Conservation (phyloP, 108 stramenopile genomes). For the Ochromonas danica region DNA sequence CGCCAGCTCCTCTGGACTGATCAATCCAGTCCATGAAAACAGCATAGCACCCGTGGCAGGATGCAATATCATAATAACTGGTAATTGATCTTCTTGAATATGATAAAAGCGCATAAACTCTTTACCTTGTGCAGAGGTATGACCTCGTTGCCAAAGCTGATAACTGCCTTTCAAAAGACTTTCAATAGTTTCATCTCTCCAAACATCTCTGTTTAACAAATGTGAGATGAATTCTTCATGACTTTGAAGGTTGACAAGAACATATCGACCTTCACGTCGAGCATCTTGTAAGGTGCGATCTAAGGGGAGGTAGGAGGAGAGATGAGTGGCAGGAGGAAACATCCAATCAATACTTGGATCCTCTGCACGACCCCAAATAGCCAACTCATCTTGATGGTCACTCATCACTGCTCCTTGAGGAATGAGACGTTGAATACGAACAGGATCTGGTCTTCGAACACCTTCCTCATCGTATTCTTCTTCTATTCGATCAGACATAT, state of each 20-base stretch:
- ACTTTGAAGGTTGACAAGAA: slow-evolving; percentile 82
- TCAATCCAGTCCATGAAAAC: slow-evolving; percentile 4
- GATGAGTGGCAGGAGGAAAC: not conserved
- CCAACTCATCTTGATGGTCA: slow-evolving; percentile 5
- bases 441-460: not conserved
- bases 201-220: slow-evolving; percentile 89
- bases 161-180: slow-evolving; percentile 83
- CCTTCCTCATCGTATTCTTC: not conserved
- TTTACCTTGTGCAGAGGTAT: slow-evolving; percentile 65
- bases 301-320: not conserved
- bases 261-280: slow-evolving; percentile 61
- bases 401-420: not conserved
- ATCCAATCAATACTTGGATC: slow-evolving; percentile 28
- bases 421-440: slow-evolving; percentile 16
- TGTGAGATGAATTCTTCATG: slow-evolving; percentile 82
- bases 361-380: slow-evolving; percentile 1
- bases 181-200: slow-evolving; percentile 89
- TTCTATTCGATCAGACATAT: no score
- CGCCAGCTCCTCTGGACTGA: not conserved
- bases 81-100: slow-evolving; percentile 65
- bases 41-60: slow-evolving; percentile 72
- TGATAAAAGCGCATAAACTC: slow-evolving; percentile 76
- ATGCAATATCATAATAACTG: slow-evolving; percentile 83
- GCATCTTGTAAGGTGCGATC: no score
- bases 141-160: slow-evolving; percentile 77